A percentile compares a stretch with the other conserved stretches of the same genome.
These are phyloP conservation scores for Emericellopsis atlantica DNA, from an alignment of 2,329 filamentous ascomycete genomes.

Conservation along the genomic window DNA sequence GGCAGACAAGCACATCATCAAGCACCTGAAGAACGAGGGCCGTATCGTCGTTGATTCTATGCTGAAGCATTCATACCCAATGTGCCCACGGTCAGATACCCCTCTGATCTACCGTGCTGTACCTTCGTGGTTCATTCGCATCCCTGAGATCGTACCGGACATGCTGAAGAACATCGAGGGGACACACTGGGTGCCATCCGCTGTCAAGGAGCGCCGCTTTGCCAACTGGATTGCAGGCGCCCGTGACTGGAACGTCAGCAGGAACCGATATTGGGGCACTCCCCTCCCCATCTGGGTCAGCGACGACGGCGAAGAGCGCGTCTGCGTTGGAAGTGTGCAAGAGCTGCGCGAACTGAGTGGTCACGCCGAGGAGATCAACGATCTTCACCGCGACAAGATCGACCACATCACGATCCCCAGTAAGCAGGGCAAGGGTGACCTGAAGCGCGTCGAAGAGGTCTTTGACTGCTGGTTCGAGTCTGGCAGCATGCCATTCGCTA, in stretches of 20 bases:
- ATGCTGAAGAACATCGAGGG: constrained; percentile 86
- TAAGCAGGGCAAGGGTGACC: constrained; percentile 70
- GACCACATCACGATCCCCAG: constrained; percentile 92
- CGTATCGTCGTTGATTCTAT: constrained; percentile 76
- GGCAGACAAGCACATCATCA: constrained; percentile 88
- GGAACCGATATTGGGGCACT: constrained; percentile 93
- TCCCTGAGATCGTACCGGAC: constrained; percentile 68
- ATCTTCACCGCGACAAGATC: constrained; percentile 86
- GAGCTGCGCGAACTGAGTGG: constrained; percentile 80
- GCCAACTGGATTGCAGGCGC: constrained; percentile 85
- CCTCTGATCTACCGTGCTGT: constrained; percentile 88
- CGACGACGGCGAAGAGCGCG: constrained; percentile 73
- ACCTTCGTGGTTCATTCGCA: constrained; percentile 89
- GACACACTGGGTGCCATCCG: constrained; percentile 83
- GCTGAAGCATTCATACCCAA: constrained; percentile 82
- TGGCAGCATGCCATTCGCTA: constrained; percentile 89
- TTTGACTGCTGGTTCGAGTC: constrained; percentile 98
- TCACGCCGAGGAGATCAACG: constrained; percentile 69
- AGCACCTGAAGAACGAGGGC: constrained; percentile 65
- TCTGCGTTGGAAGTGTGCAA: constrained; percentile 74
- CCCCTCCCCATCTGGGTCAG: constrained; percentile 87
- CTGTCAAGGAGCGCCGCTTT: constrained; percentile 86
- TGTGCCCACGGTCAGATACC: constrained; percentile 91
- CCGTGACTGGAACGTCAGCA: constrained; percentile 88
- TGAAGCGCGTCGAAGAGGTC: constrained; percentile 74